Evolutionary conservation across 192 early-diverging fungal genomes (phyloP).

Genomic region (Backusella circina): DNA sequence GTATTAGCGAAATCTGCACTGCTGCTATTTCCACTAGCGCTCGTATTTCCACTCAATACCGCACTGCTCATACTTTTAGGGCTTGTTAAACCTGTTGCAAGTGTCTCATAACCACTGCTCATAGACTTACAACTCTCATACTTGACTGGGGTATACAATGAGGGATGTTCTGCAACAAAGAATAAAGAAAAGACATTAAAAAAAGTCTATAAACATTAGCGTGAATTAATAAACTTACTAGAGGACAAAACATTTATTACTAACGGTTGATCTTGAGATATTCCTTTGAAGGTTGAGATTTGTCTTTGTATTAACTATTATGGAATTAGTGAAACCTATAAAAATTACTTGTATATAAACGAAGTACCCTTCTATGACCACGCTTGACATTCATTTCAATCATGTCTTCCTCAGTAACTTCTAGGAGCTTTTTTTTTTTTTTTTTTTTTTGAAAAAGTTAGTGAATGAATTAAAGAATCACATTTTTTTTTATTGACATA

Average conservation of each 20-base stretch:
- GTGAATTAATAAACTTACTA: background rate
- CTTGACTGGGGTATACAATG: background rate
- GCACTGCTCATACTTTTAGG: background rate
- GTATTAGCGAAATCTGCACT: background rate
- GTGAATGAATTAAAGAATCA: background rate
- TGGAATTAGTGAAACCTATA: background rate
- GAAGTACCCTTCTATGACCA: slow-evolving; percentile 33
- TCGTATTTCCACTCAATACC: background rate
- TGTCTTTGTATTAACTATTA: slow-evolving; percentile 29
- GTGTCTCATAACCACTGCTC: background rate
- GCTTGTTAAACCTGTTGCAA: background rate
- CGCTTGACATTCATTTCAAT: slow-evolving; percentile 26
- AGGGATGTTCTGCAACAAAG: background rate
- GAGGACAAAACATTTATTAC: slow-evolving; percentile 1
- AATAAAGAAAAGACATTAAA: background rate
- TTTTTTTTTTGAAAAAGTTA: background rate
- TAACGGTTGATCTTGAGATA: slow-evolving; percentile 10
- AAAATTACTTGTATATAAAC: background rate
- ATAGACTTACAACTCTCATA: background rate
- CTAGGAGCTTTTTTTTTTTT: slow-evolving; percentile 17
- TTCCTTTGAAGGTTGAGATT: slow-evolving; percentile 28
- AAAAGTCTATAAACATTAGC: background rate
- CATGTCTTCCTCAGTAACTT: slow-evolving; percentile 29
- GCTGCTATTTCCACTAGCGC: background rate
- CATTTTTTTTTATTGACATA: background rate